A percentile compares a stretch with the other conserved stretches of the same genome.
These are phyloP conservation scores for Colletotrichum gloeosporioides DNA, from an alignment of 2,329 filamentous ascomycete species.

Conservation along the genomic window DNA sequence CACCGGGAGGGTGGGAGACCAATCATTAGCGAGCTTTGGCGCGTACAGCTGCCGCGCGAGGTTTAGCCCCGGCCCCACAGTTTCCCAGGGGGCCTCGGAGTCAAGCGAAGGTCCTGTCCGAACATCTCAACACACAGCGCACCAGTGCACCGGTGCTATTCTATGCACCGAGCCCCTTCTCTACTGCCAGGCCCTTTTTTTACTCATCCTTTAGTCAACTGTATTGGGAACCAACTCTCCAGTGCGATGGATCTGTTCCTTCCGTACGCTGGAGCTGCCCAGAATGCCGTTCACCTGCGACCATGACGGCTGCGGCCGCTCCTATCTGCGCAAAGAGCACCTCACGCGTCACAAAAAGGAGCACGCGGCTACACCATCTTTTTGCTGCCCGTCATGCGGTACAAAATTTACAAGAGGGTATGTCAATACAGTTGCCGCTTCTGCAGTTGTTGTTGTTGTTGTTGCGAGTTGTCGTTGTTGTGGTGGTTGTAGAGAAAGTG, in stretches of 20 bases:
- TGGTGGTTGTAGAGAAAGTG: background rate
- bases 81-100: background rate
- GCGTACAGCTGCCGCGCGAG: background rate
- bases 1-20: background rate
- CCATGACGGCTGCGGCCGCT: slow-evolving; percentile 15
- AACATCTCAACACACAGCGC: background rate
- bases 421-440: background rate
- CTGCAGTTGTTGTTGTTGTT: background rate
- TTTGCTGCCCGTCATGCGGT: slow-evolving; percentile 4
- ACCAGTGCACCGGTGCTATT: slow-evolving; percentile 27
- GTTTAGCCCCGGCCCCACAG: background rate
- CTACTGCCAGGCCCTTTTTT: background rate
- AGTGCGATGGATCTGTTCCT: slow-evolving; percentile 2
- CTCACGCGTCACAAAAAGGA: slow-evolving; percentile 18
- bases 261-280: background rate
- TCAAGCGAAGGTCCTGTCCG: background rate
- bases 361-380: background rate
- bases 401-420: slow-evolving; percentile 17
- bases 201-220: background rate
- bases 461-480: background rate
- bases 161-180: background rate
- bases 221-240: background rate
- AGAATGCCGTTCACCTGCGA: slow-evolving; percentile 13
- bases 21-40: background rate
- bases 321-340: slow-evolving; percentile 15